These are phyloP conservation scores for Lentithecium fluviatile DNA, from an alignment of 495 filamentous ascomycete species.

Conservation along the genomic window DNA sequence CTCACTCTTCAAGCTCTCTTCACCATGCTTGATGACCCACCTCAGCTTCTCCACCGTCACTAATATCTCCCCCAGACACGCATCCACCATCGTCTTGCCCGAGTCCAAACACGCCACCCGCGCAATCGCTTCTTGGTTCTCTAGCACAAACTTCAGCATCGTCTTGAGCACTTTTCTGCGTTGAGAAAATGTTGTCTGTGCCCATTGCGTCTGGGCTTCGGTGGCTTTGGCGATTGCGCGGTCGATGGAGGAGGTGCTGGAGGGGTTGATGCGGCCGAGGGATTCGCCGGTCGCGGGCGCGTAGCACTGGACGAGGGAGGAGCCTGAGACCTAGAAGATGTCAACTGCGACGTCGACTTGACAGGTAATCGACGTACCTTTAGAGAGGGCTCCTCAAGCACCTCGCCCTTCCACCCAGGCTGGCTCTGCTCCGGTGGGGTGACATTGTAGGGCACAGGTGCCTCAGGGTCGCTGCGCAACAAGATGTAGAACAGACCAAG, in stretches of 20 bases:
- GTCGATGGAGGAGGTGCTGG: slow-evolving; percentile 76
- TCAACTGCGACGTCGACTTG: slow-evolving; percentile 6
- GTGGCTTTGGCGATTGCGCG: slow-evolving; percentile 70
- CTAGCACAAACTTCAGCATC: slow-evolving; percentile 76
- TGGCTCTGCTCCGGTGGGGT: slow-evolving; percentile 58
- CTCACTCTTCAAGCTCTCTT: slow-evolving; percentile 71
- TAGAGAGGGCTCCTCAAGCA: slow-evolving; percentile 59
- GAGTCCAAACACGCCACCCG: slow-evolving; percentile 87
- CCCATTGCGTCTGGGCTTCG: slow-evolving; percentile 78
- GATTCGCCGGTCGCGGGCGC: slow-evolving; percentile 83
- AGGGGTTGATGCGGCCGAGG: slow-evolving; percentile 76
- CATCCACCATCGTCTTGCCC: slow-evolving; percentile 96
- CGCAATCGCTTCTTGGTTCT: slow-evolving; percentile 86
- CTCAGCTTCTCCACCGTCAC: slow-evolving; percentile 90
- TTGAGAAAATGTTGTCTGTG: slow-evolving; percentile 71
- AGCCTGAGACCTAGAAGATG: slow-evolving; percentile 47
- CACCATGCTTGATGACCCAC: slow-evolving; percentile 92
- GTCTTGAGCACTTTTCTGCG: slow-evolving; percentile 78
- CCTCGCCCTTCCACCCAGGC: slow-evolving; percentile 55
- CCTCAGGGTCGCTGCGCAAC: slow-evolving; percentile 42
- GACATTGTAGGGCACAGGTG: slow-evolving; percentile 57
- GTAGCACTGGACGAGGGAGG: slow-evolving; percentile 76
- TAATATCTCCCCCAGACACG: slow-evolving; percentile 87
- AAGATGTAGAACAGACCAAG: slow-evolving; percentile 16
- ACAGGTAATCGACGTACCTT: slow-evolving; percentile 39